Percentiles rank a stretch among this genome's conserved stretches.
Conservation (phyloP, 2,329 filamentous ascomycete species). For the Magnaporthiopsis rhizophila region DNA sequence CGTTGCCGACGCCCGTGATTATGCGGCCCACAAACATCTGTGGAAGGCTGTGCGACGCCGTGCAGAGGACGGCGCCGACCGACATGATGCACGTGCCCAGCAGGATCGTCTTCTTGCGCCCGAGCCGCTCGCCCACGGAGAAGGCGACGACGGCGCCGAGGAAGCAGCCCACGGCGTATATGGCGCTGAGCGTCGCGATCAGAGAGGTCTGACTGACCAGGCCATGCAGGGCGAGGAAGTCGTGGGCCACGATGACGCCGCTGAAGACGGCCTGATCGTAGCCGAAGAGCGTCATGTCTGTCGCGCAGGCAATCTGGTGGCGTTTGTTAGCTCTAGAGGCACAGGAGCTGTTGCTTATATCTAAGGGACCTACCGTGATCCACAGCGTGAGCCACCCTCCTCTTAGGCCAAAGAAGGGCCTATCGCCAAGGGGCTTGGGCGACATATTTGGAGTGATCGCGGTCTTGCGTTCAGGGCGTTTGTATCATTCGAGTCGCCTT, state of each 20-base stretch:
- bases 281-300: not conserved
- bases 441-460: not conserved
- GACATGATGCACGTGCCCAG: conserved; percentile 25
- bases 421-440: not conserved
- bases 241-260: conserved; percentile 19
- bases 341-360: not conserved
- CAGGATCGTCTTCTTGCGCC: conserved; percentile 24
- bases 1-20: conserved; percentile 34
- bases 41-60: conserved; percentile 24
- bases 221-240: conserved; percentile 14
- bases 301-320: not conserved
- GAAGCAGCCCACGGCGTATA: conserved; percentile 52
- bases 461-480: too few species aligned
- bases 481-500: too few species aligned
- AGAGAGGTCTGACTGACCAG: conserved; percentile 10
- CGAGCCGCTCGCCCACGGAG: conserved; percentile 24
- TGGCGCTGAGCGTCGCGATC: conserved; percentile 6
- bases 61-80: conserved; percentile 26
- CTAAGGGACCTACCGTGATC: too few species aligned
- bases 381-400: not conserved
- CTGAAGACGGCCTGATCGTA: conserved; percentile 21
- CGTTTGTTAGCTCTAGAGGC: not conserved
- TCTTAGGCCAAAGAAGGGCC: conserved; percentile 1
- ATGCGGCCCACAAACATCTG: conserved; percentile 33
- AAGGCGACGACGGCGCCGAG: conserved; percentile 34